Evolutionary conservation across 768 basidiomycete genomes (phyloP), one percentile per base, ranked within the genome.

Genomic region (Panus rudis): DNA sequence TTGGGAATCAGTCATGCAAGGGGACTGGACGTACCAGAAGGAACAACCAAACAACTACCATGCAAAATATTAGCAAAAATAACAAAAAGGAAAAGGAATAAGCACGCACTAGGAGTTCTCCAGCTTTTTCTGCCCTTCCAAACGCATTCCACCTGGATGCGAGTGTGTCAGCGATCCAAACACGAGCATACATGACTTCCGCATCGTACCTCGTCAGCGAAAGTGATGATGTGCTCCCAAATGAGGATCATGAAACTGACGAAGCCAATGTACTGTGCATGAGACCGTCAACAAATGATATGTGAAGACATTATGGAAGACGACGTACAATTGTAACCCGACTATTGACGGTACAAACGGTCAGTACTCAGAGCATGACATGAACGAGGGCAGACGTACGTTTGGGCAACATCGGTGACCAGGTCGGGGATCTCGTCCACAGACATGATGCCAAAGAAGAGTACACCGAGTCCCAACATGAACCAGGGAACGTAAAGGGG

Each of bases 221-320:
- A 71, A 0, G 76, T 75, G 45, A 76, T 64, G 21, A 77, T 49
- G 46, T 79, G 77, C 48, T 79, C 77, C 71, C 73, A 79, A 12
- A 79, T 45, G 11, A 81, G 62, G 12, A 73, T 52, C 1, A 69
- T 68, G 51, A 74, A 75, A 48, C 73, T 70, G 10, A 67, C 67
- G 26, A 79, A 59, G 11, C 73, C 78, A 25, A 80, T 64, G 42
- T 65, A 71, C 77, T 81, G 47, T 17, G 21, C 14, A 25, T 38
- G 17, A n/a, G 23, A 23, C 31, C 12, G 28, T 27, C 28, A 20
- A 17, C 4, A 3, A 17, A 2, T 5, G 12, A n/a, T 6, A 4
- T 26, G 13, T 6, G 7, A 16, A 16, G 14, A 33, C 10, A 28
- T 13, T 8, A 12, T 11, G 16, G 31, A 12, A n/a, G 23, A 3